Percentiles rank a stretch among this genome's conserved stretches.
Evolutionary conservation across 495 filamentous ascomycete species (phyloP).

Genomic region (Xylaria cubensis): DNA sequence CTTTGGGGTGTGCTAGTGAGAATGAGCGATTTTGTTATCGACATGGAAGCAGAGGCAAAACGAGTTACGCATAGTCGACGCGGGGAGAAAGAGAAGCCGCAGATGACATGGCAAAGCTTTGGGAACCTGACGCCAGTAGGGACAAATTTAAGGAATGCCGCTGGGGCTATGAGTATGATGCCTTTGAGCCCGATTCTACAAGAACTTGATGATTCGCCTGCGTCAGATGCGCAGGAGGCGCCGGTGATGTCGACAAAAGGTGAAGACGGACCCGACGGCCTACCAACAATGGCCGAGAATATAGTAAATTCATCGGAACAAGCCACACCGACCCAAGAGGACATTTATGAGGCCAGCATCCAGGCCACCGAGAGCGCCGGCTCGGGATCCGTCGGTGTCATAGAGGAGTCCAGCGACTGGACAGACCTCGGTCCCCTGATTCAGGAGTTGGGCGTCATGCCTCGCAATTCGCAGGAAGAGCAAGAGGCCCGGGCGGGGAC

Average conservation of each 20-base stretch:
- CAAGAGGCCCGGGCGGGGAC: neutral
- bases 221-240: neutral
- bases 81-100: slow-evolving; percentile 1
- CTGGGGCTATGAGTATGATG: neutral
- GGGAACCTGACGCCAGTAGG: neutral
- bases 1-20: neutral
- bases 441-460: slow-evolving; percentile 10
- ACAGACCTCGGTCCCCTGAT: slow-evolving; percentile 21
- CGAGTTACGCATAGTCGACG: slow-evolving; percentile 1
- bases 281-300: neutral
- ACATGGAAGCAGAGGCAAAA: slow-evolving; percentile 22
- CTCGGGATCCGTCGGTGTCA: neutral
- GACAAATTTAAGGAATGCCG: neutral
- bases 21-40: slow-evolving; percentile 29
- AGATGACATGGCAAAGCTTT: neutral
- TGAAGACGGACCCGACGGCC: neutral
- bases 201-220: slow-evolving; percentile 7
- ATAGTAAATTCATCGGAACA: neutral
- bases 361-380: neutral
- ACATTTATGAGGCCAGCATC: neutral
- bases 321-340: neutral
- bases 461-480: slow-evolving; percentile 20
- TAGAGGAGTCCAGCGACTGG: slow-evolving; percentile 11
- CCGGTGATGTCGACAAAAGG: neutral
- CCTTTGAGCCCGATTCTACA: slow-evolving; percentile 7